Evolutionary conservation across 495 filamentous ascomycete species (phyloP).

Genomic region (Hypoxylon fragiforme): DNA sequence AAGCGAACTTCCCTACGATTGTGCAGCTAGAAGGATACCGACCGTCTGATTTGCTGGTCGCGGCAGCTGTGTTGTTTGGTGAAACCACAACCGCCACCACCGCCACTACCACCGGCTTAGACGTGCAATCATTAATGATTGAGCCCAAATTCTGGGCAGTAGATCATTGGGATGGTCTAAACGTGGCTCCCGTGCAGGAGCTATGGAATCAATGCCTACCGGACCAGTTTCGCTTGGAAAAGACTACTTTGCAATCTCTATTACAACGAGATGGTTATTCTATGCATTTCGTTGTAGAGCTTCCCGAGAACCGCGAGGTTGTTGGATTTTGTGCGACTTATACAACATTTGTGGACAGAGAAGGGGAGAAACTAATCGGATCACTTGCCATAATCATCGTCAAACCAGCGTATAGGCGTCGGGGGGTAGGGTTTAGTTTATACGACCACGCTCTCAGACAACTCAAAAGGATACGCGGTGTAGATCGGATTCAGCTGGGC

Average conservation of each 20-base stretch:
- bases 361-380: slow-evolving; percentile 57
- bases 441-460: slow-evolving; percentile 58
- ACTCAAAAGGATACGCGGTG: slow-evolving; percentile 56
- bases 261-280: slow-evolving; percentile 63
- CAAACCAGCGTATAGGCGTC: slow-evolving; percentile 52
- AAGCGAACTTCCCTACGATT: slow-evolving; percentile 50
- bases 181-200: slow-evolving; percentile 46
- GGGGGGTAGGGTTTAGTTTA: slow-evolving; percentile 60
- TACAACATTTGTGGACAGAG: slow-evolving; percentile 57
- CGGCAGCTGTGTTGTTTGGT: slow-evolving; percentile 59
- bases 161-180: slow-evolving; percentile 51
- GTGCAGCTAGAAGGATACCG: slow-evolving; percentile 53
- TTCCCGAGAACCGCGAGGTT: slow-evolving; percentile 51
- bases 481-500: slow-evolving; percentile 60
- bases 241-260: slow-evolving; percentile 52
- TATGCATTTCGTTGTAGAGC: slow-evolving; percentile 64
- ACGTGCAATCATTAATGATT: slow-evolving; percentile 44
- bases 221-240: slow-evolving; percentile 47
- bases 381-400: slow-evolving; percentile 64
- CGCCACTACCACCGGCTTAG: slow-evolving; percentile 20
- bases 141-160: slow-evolving; percentile 51
- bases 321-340: slow-evolving; percentile 65
- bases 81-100: slow-evolving; percentile 27
- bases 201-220: slow-evolving; percentile 57
- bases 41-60: slow-evolving; percentile 54